Evolutionary conservation across 495 filamentous ascomycete species (phyloP).

Genomic region (Bathelium albidoporum): DNA sequence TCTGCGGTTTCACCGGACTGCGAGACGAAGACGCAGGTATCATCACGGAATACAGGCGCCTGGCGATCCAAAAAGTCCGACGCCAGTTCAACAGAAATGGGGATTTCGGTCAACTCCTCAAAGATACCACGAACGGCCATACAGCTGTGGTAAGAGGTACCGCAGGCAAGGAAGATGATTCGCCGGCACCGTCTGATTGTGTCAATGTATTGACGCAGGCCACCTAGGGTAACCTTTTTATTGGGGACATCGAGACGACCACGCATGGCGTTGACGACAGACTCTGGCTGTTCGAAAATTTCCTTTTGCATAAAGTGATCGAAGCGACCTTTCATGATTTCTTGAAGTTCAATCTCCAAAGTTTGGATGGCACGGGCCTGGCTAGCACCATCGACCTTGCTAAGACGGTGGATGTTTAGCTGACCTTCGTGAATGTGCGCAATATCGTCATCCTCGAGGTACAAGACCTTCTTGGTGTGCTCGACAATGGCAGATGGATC

Average conservation of each 20-base stretch:
- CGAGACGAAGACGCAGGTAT: constrained; percentile 97
- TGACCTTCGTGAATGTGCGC: constrained; percentile 98
- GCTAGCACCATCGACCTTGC: constrained; percentile 90
- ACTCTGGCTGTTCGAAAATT: constrained; percentile 99
- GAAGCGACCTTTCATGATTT: constrained; percentile 99
- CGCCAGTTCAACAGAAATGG: constrained; percentile 90
- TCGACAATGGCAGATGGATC: constrained; percentile 97
- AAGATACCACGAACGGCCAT: constrained; percentile 98
- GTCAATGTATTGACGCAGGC: constrained; percentile 85
- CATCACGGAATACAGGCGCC: constrained; percentile 98
- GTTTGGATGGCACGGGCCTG: constrained; percentile 97
- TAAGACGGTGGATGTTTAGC: constrained; percentile 95
- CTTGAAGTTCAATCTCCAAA: constrained; percentile 93
- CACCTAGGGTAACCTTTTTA: constrained; percentile 90
- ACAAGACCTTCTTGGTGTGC: constrained; percentile 99
- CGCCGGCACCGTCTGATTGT: constrained; percentile 93
- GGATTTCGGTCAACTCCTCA: constrained; percentile 96
- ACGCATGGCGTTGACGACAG: constrained; percentile 98
- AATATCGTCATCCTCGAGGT: constrained; percentile 98
- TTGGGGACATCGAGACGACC: constrained; percentile 88
- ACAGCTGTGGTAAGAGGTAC: constrained; percentile 95
- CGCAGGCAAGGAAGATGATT: constrained; percentile 97
- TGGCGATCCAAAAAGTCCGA: constrained; percentile 97
- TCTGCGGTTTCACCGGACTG: constrained; percentile 99
- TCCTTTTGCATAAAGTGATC: constrained; percentile 99